phyloP scores from a whole-genome alignment of 2,329 filamentous ascomycete genomes.

The Leptographium galeiforme region DNA sequence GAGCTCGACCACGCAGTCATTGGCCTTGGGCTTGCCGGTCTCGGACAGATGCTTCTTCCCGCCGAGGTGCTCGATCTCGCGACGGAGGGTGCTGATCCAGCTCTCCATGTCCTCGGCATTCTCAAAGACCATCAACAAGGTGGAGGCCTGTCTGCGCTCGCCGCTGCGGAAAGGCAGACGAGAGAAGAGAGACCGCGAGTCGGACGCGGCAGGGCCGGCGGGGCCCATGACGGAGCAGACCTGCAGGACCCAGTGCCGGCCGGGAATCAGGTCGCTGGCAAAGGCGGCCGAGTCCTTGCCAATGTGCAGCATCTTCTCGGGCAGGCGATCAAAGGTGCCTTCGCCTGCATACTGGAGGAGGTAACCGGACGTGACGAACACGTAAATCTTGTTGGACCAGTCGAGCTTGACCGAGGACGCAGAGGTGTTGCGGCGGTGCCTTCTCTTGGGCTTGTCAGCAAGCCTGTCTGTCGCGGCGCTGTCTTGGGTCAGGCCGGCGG shows the following conservation, averaged over 20 bases:
- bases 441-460: slow-evolving; percentile 20
- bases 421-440: slow-evolving; percentile 29
- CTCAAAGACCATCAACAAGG: slow-evolving; percentile 60
- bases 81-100: slow-evolving; percentile 57
- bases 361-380: slow-evolving; percentile 57
- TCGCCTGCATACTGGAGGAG: slow-evolving; percentile 62
- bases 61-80: slow-evolving; percentile 56
- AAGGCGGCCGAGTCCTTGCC: slow-evolving; percentile 67
- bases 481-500: slow-evolving; percentile 14
- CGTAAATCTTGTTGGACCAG: slow-evolving; percentile 59
- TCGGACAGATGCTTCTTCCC: slow-evolving; percentile 52
- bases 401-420: slow-evolving; percentile 36
- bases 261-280: slow-evolving; percentile 66
- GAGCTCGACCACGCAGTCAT: slow-evolving; percentile 21
- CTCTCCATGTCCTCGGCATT: slow-evolving; percentile 60
- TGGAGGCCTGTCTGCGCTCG: slow-evolving; percentile 44
- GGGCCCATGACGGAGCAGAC: slow-evolving; percentile 53
- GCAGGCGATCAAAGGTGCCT: slow-evolving; percentile 55
- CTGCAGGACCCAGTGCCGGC: slow-evolving; percentile 68
- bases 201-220: slow-evolving; percentile 35
- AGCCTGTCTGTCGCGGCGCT: slow-evolving; percentile 7
- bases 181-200: slow-evolving; percentile 50
- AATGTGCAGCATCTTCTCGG: slow-evolving; percentile 61
- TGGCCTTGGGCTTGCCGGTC: slow-evolving; percentile 37
- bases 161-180: slow-evolving; percentile 46